Conservation (phyloP, 2,329 filamentous ascomycete species). For the Karstenula rhodostoma region DNA sequence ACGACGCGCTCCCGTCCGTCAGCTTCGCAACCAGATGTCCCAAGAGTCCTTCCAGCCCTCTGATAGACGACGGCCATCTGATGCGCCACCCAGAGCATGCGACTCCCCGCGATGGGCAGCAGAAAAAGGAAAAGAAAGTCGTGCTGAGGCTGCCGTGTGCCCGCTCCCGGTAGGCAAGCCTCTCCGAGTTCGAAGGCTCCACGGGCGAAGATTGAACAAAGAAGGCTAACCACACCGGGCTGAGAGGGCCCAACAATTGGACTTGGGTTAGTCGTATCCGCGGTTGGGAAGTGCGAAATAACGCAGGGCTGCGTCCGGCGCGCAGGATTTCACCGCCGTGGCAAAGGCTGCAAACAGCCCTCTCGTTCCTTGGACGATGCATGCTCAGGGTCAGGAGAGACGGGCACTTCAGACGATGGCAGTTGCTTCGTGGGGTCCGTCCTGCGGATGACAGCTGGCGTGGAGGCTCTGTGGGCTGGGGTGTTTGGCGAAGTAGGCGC, state of each 20-base stretch:
- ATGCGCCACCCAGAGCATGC: background rate
- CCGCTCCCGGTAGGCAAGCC: background rate
- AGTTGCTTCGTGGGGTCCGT: background rate
- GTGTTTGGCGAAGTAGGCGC: background rate
- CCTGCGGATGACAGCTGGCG: too few relatives aligned
- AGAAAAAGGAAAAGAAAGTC: conserved; percentile 4
- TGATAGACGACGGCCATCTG: background rate
- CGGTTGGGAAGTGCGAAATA: background rate
- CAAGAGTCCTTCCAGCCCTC: background rate
- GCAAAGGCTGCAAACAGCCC: background rate
- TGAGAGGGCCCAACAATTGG: background rate
- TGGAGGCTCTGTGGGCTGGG: background rate
- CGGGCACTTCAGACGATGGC: too few relatives aligned
- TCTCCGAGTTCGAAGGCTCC: background rate
- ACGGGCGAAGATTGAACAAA: conserved; percentile 3
- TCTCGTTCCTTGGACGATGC: background rate
- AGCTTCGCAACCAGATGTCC: background rate
- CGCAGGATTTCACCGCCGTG: background rate
- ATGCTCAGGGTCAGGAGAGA: too few relatives aligned
- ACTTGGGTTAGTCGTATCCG: background rate
- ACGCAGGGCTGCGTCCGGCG: background rate
- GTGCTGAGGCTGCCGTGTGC: background rate
- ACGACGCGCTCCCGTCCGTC: background rate
- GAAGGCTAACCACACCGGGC: conserved; percentile 5
- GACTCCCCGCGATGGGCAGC: background rate